phyloP scores from a whole-genome alignment of 108 stramenopile genomes.

The Cylindrotheca closterium region DNA sequence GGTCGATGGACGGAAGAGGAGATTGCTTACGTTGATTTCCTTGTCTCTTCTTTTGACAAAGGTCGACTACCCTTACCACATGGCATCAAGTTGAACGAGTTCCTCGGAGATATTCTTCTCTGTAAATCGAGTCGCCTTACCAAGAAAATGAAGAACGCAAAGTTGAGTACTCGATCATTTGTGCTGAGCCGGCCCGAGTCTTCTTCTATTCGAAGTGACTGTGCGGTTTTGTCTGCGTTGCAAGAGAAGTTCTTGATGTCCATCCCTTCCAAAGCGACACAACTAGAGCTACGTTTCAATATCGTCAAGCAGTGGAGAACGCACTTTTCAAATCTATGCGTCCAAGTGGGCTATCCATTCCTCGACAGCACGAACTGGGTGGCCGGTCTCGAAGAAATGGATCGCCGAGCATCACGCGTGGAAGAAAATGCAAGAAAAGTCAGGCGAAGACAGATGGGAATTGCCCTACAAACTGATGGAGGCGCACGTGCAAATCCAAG shows the following conservation, averaged over 20 bases:
- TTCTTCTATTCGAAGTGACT: slow-evolving; percentile 2
- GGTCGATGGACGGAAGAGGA: slow-evolving; percentile 82
- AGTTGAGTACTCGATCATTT: slow-evolving; percentile 64
- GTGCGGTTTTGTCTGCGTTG: slow-evolving; percentile 38
- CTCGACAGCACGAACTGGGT: slow-evolving; percentile 70
- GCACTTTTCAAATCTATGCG: slow-evolving; percentile 71
- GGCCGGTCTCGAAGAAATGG: slow-evolving; percentile 59
- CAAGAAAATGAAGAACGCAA: slow-evolving; percentile 86
- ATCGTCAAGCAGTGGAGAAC: slow-evolving; percentile 71
- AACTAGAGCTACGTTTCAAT: slow-evolving; percentile 64
- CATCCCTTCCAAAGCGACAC: slow-evolving; percentile 50
- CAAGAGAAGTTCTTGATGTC: slow-evolving; percentile 72
- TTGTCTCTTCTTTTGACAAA: slow-evolving; percentile 67
- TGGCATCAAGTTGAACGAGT: slow-evolving; percentile 79
- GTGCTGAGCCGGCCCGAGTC: slow-evolving; percentile 17
- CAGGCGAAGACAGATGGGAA: slow-evolving; percentile 61
- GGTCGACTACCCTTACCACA: slow-evolving; percentile 67
- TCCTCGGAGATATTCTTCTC: slow-evolving; percentile 68
- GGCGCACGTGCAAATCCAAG: slow-evolving; percentile 23
- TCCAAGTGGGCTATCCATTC: slow-evolving; percentile 61
- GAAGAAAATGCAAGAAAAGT: slow-evolving; percentile 52
- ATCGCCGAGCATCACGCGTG: slow-evolving; percentile 36
- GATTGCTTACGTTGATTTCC: slow-evolving; percentile 54
- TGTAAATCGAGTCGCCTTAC: slow-evolving; percentile 77
- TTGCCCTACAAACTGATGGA: slow-evolving; percentile 46